Conservation (phyloP, 176 grass and related monocot genomes). For the Cocos nucifera region DNA sequence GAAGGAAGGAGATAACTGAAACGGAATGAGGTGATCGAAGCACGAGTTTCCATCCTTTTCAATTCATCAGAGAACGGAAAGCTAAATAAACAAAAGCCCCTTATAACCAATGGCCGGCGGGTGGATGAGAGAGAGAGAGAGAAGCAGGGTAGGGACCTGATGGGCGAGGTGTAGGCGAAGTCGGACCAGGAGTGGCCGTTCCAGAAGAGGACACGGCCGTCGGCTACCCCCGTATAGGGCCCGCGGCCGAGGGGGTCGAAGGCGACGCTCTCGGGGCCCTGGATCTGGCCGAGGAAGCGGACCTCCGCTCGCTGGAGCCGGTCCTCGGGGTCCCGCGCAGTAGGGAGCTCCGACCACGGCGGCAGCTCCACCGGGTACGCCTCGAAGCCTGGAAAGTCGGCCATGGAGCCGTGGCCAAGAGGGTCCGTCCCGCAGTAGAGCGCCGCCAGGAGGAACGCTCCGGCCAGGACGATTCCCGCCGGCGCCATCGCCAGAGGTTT, state of each 20-base stretch:
- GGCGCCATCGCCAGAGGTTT: constrained; percentile 7
- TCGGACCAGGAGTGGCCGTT: constrained; percentile 51
- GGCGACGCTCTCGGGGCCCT: constrained; percentile 81
- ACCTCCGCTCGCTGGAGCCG: constrained; percentile 66
- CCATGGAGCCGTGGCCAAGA: constrained; percentile 62
- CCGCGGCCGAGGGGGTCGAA: constrained; percentile 86
- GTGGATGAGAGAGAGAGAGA: no score
- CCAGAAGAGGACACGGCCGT: constrained; percentile 79
- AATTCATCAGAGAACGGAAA: no score
- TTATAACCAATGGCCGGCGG: no score
- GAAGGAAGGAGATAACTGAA: no score
- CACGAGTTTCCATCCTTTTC: no score
- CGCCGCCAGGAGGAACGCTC: constrained; percentile 20
- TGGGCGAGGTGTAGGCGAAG: constrained; percentile 74
- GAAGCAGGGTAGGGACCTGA: constrained; percentile 28
- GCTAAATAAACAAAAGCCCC: no score
- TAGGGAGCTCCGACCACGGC: constrained; percentile 36
- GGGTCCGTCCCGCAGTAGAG: constrained; percentile 77
- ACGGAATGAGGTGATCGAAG: no score
- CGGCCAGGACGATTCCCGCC: constrained; percentile 21
- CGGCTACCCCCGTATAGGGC: constrained; percentile 80
- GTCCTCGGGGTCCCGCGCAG: constrained; percentile 35
- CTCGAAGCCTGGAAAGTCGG: constrained; percentile 78
- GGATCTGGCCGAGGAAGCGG: constrained; percentile 67
- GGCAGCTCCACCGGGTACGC: constrained; percentile 40